Percentiles rank a stretch among this genome's conserved stretches.
Conservation (phyloP, 441 rosid species). For the Viola pubescens region DNA sequence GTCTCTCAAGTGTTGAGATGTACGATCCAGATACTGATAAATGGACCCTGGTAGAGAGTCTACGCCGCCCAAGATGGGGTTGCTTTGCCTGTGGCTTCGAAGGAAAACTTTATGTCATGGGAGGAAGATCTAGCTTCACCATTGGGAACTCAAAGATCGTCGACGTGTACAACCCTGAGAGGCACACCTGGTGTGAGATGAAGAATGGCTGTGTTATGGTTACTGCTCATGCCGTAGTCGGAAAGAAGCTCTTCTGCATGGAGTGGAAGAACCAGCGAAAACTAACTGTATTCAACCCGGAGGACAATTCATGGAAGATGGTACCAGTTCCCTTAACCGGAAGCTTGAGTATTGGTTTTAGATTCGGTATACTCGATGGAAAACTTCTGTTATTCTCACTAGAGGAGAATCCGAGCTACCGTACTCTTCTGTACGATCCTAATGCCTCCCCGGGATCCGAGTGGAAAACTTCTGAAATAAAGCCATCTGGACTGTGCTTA, state of each 20-base stretch:
- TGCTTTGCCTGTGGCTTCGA: constrained; percentile 75
- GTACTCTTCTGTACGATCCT: constrained; percentile 71
- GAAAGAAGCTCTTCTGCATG: constrained; percentile 71
- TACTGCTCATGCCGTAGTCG: constrained; percentile 85
- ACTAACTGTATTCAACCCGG: constrained; percentile 59
- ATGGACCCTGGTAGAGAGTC: constrained; percentile 70
- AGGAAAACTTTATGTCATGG: constrained; percentile 93
- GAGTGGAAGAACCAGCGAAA: constrained; percentile 97
- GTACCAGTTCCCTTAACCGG: constrained; percentile 81
- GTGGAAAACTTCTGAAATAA: constrained; percentile 69
- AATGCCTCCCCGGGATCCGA: constrained; percentile 58
- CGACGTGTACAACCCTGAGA: constrained; percentile 71
- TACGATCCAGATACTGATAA: constrained; percentile 56
- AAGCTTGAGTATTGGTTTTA: constrained; percentile 61
- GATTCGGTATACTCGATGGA: constrained; percentile 69
- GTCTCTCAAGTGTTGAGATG: constrained; percentile 78
- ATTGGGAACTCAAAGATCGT: constrained; percentile 82
- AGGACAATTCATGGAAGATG: constrained; percentile 72
- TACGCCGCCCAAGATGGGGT: constrained; percentile 90
- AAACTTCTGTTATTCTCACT: constrained; percentile 69
- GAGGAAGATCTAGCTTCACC: constrained; percentile 93
- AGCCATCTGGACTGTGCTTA: constrained; percentile 67
- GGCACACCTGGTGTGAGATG: constrained; percentile 63
- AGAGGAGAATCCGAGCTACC: constrained; percentile 47
- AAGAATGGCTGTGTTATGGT: constrained; percentile 94